Conservation (phyloP, 192 early-diverging fungal genomes). For the Neocallimastix lanati region DNA sequence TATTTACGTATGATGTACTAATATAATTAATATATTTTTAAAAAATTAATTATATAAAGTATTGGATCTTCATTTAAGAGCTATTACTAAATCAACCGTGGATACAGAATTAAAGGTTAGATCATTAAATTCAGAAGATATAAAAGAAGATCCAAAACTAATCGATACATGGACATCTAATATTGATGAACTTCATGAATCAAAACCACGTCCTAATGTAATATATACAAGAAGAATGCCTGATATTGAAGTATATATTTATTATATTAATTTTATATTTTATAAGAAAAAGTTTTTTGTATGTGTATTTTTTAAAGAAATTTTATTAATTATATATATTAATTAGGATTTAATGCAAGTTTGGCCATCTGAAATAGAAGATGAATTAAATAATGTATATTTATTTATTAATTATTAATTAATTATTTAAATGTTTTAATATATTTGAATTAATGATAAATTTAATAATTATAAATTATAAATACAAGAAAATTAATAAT, state of each 20-base stretch:
- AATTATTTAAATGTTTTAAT: no score
- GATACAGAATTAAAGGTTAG: constrained; percentile 15
- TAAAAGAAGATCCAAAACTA: constrained; percentile 12
- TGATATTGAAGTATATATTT: constrained; percentile 17
- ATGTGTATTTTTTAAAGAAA: no score
- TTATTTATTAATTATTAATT: not conserved
- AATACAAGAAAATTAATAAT: no score
- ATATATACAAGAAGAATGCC: constrained; percentile 27
- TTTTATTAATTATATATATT: no score
- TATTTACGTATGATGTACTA: no score
- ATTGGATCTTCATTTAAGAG: constrained; percentile 27
- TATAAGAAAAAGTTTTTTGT: no score
- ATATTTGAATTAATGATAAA: no score
- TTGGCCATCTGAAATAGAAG: constrained; percentile 32
- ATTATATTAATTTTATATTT: not conserved
- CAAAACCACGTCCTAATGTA: constrained; percentile 16
- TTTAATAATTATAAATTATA: no score
- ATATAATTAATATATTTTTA: not conserved
- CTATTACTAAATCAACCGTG: constrained; percentile 17
- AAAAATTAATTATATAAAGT: constrained; percentile 6
- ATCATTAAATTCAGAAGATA: constrained; percentile 8
- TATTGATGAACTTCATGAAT: constrained; percentile 26
- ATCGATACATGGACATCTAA: constrained; percentile 31
- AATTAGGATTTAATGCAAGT: constrained; percentile 29
- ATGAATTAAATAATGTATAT: constrained; percentile 15